phyloP scores from a whole-genome alignment of 2,329 filamentous ascomycete species.

The Mycosphaerella arachidis region DNA sequence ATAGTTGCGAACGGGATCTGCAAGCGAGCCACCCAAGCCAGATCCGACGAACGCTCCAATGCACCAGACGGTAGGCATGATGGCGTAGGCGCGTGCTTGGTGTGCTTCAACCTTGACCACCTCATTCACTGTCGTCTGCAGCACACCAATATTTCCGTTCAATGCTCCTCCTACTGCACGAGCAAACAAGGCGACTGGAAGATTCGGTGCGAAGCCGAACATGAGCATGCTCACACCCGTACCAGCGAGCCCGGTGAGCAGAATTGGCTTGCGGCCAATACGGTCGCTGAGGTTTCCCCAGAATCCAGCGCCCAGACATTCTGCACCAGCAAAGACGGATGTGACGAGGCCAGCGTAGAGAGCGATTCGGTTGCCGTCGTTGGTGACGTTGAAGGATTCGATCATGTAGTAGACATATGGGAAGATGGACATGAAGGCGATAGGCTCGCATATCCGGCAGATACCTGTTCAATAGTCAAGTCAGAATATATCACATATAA shows the following conservation, averaged over 20 bases:
- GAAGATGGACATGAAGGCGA: slow-evolving; percentile 99
- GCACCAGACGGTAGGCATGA: slow-evolving; percentile 98
- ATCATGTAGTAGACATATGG: slow-evolving; percentile 99
- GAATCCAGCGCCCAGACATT: slow-evolving; percentile 86
- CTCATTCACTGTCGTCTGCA: slow-evolving; percentile 93
- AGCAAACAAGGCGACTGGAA: slow-evolving; percentile 78
- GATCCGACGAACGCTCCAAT: slow-evolving; percentile 93
- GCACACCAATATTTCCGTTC: slow-evolving; percentile 93
- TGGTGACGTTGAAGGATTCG: slow-evolving; percentile 78
- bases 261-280: slow-evolving; percentile 86
- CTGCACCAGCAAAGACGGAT: slow-evolving; percentile 90
- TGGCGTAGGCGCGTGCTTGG: slow-evolving; percentile 88
- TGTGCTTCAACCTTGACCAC: slow-evolving; percentile 89
- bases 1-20: slow-evolving; percentile 78
- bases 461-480: slow-evolving; percentile 39
- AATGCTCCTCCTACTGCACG: slow-evolving; percentile 84
- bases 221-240: slow-evolving; percentile 88
- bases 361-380: slow-evolving; percentile 73
- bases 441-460: slow-evolving; percentile 95
- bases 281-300: slow-evolving; percentile 92
- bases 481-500: neutral
- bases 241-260: slow-evolving; percentile 82
- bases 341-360: slow-evolving; percentile 95
- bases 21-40: slow-evolving; percentile 83
- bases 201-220: slow-evolving; percentile 82